These are phyloP conservation scores for Russula foetens DNA, from an alignment of 768 basidiomycete species.

Conservation along the genomic window DNA sequence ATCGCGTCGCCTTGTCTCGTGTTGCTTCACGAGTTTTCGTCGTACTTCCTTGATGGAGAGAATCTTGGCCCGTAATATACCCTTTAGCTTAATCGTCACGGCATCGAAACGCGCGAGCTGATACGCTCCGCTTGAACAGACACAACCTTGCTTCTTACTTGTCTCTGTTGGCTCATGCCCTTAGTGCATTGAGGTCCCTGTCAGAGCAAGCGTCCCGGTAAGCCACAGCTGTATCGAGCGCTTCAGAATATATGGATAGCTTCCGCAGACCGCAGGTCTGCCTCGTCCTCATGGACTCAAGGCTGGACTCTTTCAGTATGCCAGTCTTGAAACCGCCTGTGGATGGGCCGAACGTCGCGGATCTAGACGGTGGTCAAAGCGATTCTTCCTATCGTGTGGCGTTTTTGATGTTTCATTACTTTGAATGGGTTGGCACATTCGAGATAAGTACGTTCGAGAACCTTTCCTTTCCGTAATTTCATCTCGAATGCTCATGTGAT, in stretches of 20 bases:
- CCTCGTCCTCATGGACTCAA: constrained; percentile 19
- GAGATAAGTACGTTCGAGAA: constrained; percentile 1
- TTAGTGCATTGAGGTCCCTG: neutral
- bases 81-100: neutral
- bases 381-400: constrained; percentile 9
- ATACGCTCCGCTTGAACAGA: neutral
- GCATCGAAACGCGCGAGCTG: neutral
- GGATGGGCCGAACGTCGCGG: neutral
- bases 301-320: constrained; percentile 8
- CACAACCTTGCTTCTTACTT: constrained; percentile 13
- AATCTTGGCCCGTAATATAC: neutral
- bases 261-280: neutral
- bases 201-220: constrained; percentile 14
- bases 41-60: constrained; percentile 14
- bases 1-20: constrained; percentile 10
- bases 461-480: neutral
- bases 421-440: constrained; percentile 19
- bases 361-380: neutral
- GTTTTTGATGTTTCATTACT: constrained; percentile 9
- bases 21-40: constrained; percentile 18
- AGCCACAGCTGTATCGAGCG: neutral
- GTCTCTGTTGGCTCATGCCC: constrained; percentile 14
- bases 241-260: neutral
- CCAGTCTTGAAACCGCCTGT: constrained; percentile 5
- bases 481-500: neutral